phyloP scores from a whole-genome alignment of 495 filamentous ascomycete genomes.

The Aspergillus sparsus region DNA sequence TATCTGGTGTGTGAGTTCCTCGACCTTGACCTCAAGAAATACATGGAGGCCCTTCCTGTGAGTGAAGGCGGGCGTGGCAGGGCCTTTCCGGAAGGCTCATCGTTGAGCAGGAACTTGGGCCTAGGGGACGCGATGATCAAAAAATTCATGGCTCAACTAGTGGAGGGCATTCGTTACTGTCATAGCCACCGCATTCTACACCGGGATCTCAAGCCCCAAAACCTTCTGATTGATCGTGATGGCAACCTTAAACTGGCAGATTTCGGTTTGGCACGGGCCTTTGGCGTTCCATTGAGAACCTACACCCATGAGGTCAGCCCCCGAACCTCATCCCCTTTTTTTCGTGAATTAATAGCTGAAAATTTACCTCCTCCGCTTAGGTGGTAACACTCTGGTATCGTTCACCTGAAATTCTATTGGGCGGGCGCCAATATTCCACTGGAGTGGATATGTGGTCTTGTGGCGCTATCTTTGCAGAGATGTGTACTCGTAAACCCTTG shows the following conservation, averaged over 20 bases:
- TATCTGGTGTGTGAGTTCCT: conserved; percentile 95
- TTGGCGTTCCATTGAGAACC: conserved; percentile 92
- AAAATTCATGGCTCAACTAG: conserved; percentile 95
- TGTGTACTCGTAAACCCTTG: conserved; percentile 96
- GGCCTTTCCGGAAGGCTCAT: conserved; percentile 78
- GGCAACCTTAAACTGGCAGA: conserved; percentile 97
- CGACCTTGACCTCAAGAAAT: conserved; percentile 94
- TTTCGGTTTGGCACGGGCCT: conserved; percentile 94
- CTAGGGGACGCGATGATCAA: conserved; percentile 90
- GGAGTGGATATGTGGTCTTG: conserved; percentile 99
- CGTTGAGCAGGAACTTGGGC: conserved; percentile 68
- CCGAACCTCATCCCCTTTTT: not conserved
- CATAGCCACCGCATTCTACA: conserved; percentile 94
- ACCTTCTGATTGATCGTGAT: conserved; percentile 89
- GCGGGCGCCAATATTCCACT: conserved; percentile 95
- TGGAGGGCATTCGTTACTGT: conserved; percentile 90
- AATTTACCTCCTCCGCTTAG: conserved; percentile 33
- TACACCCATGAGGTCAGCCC: conserved; percentile 86
- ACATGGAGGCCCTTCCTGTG: conserved; percentile 95
- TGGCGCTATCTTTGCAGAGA: conserved; percentile 98
- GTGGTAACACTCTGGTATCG: conserved; percentile 99
- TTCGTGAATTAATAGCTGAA: conserved; percentile 11
- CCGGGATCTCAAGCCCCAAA: conserved; percentile 97
- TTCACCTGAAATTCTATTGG: conserved; percentile 94
- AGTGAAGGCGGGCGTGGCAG: conserved; percentile 88